A percentile compares a stretch with the other conserved stretches of the same genome.
Conservation (phyloP, 495 filamentous ascomycete genomes). For the Podospora bellae-mahoneyi region DNA sequence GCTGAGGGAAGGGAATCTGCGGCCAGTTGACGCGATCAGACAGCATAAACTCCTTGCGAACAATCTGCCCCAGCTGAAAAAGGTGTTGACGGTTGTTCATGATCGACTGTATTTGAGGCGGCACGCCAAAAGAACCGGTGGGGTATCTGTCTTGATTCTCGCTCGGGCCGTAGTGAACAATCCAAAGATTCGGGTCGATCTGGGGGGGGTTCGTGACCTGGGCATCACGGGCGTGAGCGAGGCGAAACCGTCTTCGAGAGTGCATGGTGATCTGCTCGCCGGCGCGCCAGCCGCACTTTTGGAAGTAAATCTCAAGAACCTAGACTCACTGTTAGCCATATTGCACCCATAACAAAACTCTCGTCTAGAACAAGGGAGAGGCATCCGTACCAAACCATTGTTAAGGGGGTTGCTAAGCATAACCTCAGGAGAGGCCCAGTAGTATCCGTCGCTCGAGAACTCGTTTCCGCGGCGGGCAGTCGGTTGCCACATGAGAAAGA, state of each 20-base stretch:
- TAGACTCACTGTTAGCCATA: conserved; percentile 27
- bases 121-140: conserved; percentile 55
- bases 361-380: neutral
- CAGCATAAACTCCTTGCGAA: conserved; percentile 91
- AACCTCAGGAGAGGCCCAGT: conserved; percentile 80
- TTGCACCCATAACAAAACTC: neutral
- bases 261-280: conserved; percentile 69
- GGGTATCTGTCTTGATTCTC: conserved; percentile 70
- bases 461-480: conserved; percentile 58
- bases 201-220: conserved; percentile 49
- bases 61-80: conserved; percentile 73
- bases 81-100: conserved; percentile 64
- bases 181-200: conserved; percentile 80
- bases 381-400: conserved; percentile 67
- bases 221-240: conserved; percentile 57
- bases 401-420: conserved; percentile 62
- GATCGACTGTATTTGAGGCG: conserved; percentile 56
- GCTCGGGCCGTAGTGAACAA: conserved; percentile 82
- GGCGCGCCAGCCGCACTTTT: conserved; percentile 71
- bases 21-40: conserved; percentile 88
- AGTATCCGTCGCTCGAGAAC: conserved; percentile 85
- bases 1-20: conserved; percentile 64
- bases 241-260: conserved; percentile 76
- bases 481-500: conserved; percentile 86
- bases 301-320: conserved; percentile 76